These are phyloP conservation scores for Herpotrichia juniperi DNA, from an alignment of 2,329 filamentous ascomycete species.

Conservation along the genomic window DNA sequence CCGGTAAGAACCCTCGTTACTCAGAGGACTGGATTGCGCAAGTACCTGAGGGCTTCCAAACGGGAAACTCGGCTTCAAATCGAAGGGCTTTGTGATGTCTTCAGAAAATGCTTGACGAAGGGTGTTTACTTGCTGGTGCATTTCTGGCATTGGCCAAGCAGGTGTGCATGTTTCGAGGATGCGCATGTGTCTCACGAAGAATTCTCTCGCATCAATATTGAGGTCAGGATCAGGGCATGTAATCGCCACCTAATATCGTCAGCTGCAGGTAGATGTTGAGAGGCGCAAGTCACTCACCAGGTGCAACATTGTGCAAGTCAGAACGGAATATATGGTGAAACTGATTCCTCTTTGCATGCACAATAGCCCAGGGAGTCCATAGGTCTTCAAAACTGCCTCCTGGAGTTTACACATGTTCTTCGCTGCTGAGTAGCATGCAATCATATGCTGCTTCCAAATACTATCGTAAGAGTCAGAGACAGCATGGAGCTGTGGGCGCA, in stretches of 20 bases:
- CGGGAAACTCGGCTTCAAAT: constrained; percentile 85
- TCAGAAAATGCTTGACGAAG: constrained; percentile 91
- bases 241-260: constrained; percentile 74
- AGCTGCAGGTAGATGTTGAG: constrained; percentile 9
- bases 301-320: constrained; percentile 92
- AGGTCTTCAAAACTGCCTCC: constrained; percentile 78
- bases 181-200: constrained; percentile 92
- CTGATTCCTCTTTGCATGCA: constrained; percentile 95
- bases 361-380: constrained; percentile 78
- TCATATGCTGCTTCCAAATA: constrained; percentile 87
- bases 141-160: constrained; percentile 86
- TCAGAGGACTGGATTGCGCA: constrained; percentile 66
- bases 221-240: constrained; percentile 91
- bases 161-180: constrained; percentile 84
- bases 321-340: constrained; percentile 90
- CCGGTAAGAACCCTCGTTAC: constrained; percentile 56
- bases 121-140: constrained; percentile 87
- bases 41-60: constrained; percentile 77
- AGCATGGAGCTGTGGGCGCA: constrained; percentile 79
- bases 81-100: constrained; percentile 82
- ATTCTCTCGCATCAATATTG: constrained; percentile 82
- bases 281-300: constrained; percentile 69
- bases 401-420: constrained; percentile 86
- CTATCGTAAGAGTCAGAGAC: constrained; percentile 79
- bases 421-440: constrained; percentile 82